Evolutionary conservation across 805 yeast genomes (phyloP).

Genomic region (Candida dajiaensis): DNA sequence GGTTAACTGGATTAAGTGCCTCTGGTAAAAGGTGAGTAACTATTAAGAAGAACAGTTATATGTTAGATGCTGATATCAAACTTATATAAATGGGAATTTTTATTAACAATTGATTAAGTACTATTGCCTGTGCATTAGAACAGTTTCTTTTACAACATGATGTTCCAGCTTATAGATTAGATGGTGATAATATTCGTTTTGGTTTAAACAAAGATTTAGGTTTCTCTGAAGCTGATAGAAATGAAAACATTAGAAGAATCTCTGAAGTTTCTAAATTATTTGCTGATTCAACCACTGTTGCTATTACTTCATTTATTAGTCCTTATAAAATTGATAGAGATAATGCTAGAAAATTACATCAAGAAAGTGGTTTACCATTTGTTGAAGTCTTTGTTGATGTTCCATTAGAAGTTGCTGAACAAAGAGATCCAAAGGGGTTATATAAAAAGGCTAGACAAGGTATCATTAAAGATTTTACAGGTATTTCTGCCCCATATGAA

Average conservation of each 20-base stretch:
- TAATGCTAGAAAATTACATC: constrained; percentile 80
- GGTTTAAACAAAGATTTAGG: constrained; percentile 95
- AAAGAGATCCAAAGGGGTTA: constrained; percentile 95
- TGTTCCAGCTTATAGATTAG: constrained; percentile 77
- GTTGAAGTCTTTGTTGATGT: constrained; percentile 91
- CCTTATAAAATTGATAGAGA: constrained; percentile 85
- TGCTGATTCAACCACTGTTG: constrained; percentile 85
- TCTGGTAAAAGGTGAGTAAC: constrained; percentile 66
- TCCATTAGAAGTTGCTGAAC: constrained; percentile 90
- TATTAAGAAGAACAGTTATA: background rate
- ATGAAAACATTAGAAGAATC: constrained; percentile 92
- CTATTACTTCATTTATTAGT: constrained; percentile 88
- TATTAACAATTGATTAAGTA: constrained; percentile 25
- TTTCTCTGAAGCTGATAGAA: constrained; percentile 84
- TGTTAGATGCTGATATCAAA: too few relatives aligned
- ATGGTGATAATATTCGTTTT: constrained; percentile 91
- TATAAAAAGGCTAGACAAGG: constrained; percentile 97
- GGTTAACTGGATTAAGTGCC: constrained; percentile 95
- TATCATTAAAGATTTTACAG: constrained; percentile 88
- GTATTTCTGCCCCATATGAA: constrained; percentile 94
- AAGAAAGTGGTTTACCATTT: constrained; percentile 68
- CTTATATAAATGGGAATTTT: too few relatives aligned
- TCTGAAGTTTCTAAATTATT: constrained; percentile 91
- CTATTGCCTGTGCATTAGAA: constrained; percentile 92
- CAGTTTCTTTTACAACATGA: constrained; percentile 68